Base-by-base conservation (phyloP, 768 basidiomycete species). In the Myochromella boudieri region DNA sequence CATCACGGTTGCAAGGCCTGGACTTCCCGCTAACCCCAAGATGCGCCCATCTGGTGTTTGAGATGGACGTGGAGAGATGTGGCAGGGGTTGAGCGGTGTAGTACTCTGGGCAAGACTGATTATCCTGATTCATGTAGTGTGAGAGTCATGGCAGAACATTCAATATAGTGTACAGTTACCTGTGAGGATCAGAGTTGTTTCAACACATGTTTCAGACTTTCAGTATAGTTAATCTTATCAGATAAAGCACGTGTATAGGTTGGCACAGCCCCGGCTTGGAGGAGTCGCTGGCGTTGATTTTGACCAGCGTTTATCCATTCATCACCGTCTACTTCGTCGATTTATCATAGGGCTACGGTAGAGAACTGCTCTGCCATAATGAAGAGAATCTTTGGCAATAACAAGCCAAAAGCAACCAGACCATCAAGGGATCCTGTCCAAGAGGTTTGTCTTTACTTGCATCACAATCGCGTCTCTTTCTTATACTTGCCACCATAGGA, bases 311-410 rank as follows among this genome's bases (percentile, higher is more conserved):
- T 34, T 34, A 2, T 28, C 7, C 29, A 38, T 47, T 39, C 37
- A 25, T 39, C 37, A 25, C 15, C 38, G n/a, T 21, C 32, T 26
- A 31, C 4, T 9, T 21, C n/a, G 37, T 22, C n/a, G n/a, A n/a
- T n/a, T n/a, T n/a, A n/a, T n/a, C n/a, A n/a, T n/a, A n/a, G n/a
- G n/a, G n/a, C 22, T 12, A 38, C 28, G 36, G 15, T 31, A 33
- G 22, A 38, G 34, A 28, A 37, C 15, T 21, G 28, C 17, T 25
- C 44, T 39, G 41, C 33, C 15, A 59, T 49, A 40, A 84, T 83
- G 82, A 83, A 78, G 69, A 83, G 76, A 67, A 64, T 85, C 33
- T 84, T 85, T 48, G 68, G 70, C 20, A 68, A 75, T 43, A 73
- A 71, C 60, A 83, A 79, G 56, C 59, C 57, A 48, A 65, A 67